phyloP scores from a whole-genome alignment of 129 eudicot species.

The Deinandra increscens region DNA sequence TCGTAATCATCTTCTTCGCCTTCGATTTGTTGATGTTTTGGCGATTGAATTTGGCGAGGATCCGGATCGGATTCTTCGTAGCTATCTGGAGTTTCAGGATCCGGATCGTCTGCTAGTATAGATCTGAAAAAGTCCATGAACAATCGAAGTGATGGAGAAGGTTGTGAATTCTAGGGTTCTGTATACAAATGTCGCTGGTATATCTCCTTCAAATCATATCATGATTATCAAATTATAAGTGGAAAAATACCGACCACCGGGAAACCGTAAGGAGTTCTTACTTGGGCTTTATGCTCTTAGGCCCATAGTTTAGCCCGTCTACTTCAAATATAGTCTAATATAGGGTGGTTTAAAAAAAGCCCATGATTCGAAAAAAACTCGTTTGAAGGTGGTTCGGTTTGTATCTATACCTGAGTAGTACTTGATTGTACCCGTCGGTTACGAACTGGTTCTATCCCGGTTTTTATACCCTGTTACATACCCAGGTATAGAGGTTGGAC shows the following conservation, averaged over 20 bases:
- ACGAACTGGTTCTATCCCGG: too few relatives aligned
- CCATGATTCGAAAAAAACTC: too few relatives aligned
- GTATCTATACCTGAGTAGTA: too few relatives aligned
- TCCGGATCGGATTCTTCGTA: conserved; percentile 35
- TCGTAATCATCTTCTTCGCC: conserved; percentile 28
- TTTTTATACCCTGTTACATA: too few relatives aligned
- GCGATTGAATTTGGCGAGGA: conserved; percentile 19
- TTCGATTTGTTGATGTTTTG: conserved; percentile 18
- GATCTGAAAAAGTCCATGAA: conserved; percentile 87
- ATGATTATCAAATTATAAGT: background rate
- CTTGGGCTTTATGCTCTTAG: background rate
- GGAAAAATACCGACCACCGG: background rate
- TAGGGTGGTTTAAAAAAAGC: too few relatives aligned
- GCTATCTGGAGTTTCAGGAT: conserved; percentile 34
- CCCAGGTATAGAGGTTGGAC: too few relatives aligned
- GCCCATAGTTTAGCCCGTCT: background rate
- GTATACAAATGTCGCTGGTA: background rate
- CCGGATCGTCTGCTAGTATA: conserved; percentile 73
- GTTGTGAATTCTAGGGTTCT: conserved; percentile 29
- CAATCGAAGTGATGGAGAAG: conserved; percentile 7
- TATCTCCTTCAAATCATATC: conserved; percentile 11
- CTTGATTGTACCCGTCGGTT: too few relatives aligned
- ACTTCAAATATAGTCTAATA: too few relatives aligned
- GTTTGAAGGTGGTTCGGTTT: too few relatives aligned
- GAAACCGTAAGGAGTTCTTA: background rate